These are phyloP conservation scores for Microsporum ferrugineum DNA, from an alignment of 2,329 filamentous ascomycete species.

Conservation along the genomic window DNA sequence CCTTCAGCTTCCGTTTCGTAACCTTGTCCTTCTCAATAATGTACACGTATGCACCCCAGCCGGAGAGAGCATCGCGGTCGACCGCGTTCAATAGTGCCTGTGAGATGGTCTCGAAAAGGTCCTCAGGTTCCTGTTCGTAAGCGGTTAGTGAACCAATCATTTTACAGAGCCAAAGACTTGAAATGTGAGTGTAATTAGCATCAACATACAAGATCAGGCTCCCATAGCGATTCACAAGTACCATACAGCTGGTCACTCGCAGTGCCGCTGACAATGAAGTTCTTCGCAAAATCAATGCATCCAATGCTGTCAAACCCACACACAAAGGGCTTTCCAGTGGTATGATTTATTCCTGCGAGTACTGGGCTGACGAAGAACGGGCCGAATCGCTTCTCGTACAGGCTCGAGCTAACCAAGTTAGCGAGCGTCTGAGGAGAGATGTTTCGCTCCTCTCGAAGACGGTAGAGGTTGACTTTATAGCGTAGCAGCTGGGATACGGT, in stretches of 20 bases:
- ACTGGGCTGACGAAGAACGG: constrained; percentile 95
- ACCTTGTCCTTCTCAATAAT: constrained; percentile 99
- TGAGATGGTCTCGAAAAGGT: constrained; percentile 96
- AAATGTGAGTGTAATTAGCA: background rate
- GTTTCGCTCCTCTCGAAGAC: constrained; percentile 90
- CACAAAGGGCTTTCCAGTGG: constrained; percentile 89
- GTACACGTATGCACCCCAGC: constrained; percentile 97
- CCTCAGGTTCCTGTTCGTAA: constrained; percentile 60
- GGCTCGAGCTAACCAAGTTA: constrained; percentile 78
- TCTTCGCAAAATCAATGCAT: constrained; percentile 98
- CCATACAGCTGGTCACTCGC: constrained; percentile 96
- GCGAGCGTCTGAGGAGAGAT: constrained; percentile 92
- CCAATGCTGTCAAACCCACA: constrained; percentile 98
- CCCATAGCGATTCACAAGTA: constrained; percentile 96
- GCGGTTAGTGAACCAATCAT: background rate
- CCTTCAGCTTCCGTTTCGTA: constrained; percentile 96
- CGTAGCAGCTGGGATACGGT: constrained; percentile 96
- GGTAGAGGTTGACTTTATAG: constrained; percentile 99
- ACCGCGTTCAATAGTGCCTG: constrained; percentile 92
- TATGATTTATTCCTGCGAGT: constrained; percentile 87
- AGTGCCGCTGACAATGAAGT: constrained; percentile 96
- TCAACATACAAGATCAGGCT: constrained; percentile 75
- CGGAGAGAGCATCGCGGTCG: constrained; percentile 89
- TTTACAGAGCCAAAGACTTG: background rate
- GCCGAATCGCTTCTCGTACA: constrained; percentile 94